Evolutionary conservation across 768 basidiomycete genomes (phyloP).

Genomic region (Lyophyllum shimeji): DNA sequence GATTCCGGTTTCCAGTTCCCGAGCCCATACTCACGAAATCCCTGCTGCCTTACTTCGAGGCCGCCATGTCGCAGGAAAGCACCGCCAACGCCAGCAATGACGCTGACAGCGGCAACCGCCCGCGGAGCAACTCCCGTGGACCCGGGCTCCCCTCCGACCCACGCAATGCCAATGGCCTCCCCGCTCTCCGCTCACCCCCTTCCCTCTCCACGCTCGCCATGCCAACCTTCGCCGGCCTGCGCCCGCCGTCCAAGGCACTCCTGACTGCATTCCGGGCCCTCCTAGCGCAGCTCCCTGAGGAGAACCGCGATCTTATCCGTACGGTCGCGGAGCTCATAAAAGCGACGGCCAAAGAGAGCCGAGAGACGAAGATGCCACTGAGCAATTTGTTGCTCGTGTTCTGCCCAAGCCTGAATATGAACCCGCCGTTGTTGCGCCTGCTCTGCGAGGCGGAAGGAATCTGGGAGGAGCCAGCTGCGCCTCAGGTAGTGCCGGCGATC

Average conservation of each 20-base stretch:
- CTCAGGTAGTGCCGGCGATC: constrained; percentile 19
- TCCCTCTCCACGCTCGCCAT: constrained; percentile 79
- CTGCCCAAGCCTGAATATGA: constrained; percentile 84
- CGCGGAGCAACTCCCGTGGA: constrained; percentile 16
- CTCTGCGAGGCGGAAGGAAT: constrained; percentile 71
- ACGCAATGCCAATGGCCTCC: constrained; percentile 30
- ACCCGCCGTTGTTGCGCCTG: constrained; percentile 65
- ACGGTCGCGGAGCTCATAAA: constrained; percentile 82
- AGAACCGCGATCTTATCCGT: constrained; percentile 81
- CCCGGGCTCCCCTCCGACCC: constrained; percentile 18
- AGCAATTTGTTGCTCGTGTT: constrained; percentile 87
- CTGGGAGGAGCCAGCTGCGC: constrained; percentile 46
- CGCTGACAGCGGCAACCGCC: constrained; percentile 11
- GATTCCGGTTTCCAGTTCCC: constrained; percentile 59
- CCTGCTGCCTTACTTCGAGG: constrained; percentile 76
- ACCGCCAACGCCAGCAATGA: constrained; percentile 31
- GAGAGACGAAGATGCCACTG: constrained; percentile 89
- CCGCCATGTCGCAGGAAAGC: constrained; percentile 62
- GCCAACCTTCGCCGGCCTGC: constrained; percentile 61
- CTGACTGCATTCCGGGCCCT: constrained; percentile 60
- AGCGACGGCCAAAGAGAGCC: constrained; percentile 64
- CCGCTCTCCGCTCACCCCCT: constrained; percentile 67
- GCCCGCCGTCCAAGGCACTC: constrained; percentile 60
- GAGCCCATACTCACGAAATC: constrained; percentile 78
- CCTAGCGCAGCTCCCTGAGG: constrained; percentile 67